Evolutionary conservation across 176 grass and related monocot species (phyloP).

Genomic region (Musa itinerans): DNA sequence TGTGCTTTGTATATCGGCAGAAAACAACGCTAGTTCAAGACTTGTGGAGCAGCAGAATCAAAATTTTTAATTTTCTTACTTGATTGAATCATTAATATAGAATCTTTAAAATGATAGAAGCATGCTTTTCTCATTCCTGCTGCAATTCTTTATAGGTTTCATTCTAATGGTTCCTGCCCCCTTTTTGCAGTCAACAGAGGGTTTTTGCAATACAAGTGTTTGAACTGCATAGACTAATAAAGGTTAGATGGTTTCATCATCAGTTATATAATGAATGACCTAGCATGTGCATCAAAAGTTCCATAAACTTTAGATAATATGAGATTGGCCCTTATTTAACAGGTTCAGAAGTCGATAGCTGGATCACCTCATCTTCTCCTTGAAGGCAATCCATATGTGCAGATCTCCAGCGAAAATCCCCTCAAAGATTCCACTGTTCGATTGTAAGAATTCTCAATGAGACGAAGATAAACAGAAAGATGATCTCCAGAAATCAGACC

Average conservation of each 20-base stretch:
- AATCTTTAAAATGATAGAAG: too few species aligned
- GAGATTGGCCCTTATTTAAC: not conserved
- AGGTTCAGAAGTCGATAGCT: slow-evolving; percentile 81
- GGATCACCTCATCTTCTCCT: slow-evolving; percentile 73
- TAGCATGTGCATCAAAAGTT: too few species aligned
- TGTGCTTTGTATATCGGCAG: too few species aligned
- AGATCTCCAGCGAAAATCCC: slow-evolving; percentile 2
- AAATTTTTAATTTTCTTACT: too few species aligned
- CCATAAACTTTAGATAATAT: too few species aligned
- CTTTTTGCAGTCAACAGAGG: slow-evolving; percentile 66
- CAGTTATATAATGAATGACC: too few species aligned
- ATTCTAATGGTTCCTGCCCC: too few species aligned
- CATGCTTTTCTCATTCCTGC: too few species aligned
- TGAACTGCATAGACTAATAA: slow-evolving; percentile 88
- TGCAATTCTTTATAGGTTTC: too few species aligned
- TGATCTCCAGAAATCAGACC: slow-evolving; percentile 17
- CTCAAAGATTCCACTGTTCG: slow-evolving; percentile 31
- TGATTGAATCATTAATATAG: too few species aligned
- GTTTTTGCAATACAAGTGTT: slow-evolving; percentile 92
- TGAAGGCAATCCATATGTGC: slow-evolving; percentile 57
- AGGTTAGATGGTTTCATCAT: slow-evolving; percentile 42
- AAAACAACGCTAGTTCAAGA: too few species aligned
- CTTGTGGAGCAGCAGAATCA: too few species aligned
- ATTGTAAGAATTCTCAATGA: slow-evolving; percentile 35
- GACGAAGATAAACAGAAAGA: slow-evolving; percentile 26